A percentile compares a stretch with the other conserved stretches of the same genome.
Evolutionary conservation across 148 eudicot species (phyloP).

Genomic region (Oxyria digyna): DNA sequence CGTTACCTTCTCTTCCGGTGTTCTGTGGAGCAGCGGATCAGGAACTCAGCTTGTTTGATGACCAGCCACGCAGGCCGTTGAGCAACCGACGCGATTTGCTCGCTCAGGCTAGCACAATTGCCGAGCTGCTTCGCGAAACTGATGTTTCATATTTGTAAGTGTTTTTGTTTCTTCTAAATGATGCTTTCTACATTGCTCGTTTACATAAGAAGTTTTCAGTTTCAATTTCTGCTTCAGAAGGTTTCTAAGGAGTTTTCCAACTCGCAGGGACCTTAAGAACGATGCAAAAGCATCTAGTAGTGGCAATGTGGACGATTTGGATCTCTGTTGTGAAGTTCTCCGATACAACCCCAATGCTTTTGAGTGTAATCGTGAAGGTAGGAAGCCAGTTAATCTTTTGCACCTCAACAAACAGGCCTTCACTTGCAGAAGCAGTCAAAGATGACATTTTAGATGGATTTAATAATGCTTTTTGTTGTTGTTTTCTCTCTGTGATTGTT

Average conservation of each 20-base stretch:
- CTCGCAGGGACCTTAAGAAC: conserved; percentile 49
- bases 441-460: not conserved
- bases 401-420: not conserved
- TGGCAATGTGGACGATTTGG: conserved; percentile 29
- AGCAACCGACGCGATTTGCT: conserved; percentile 37
- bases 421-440: not conserved
- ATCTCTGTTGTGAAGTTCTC: conserved; percentile 67
- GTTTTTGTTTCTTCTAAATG: not conserved
- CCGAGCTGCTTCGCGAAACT: conserved; percentile 55
- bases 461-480: not conserved
- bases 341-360: conserved; percentile 50
- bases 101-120: conserved; percentile 48
- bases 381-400: conserved; percentile 12
- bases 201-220: not conserved
- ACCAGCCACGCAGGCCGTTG: conserved; percentile 22
- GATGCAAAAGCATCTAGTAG: conserved; percentile 24
- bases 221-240: not conserved
- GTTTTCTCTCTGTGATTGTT: not conserved
- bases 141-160: conserved; percentile 91
- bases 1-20: conserved; percentile 80
- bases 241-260: not conserved
- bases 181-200: not conserved
- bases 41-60: conserved; percentile 55
- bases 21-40: conserved; percentile 72
- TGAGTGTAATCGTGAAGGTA: conserved; percentile 56